Conservation (phyloP, 2,329 filamentous ascomycete genomes). For the Arachnomyces sp. region DNA sequence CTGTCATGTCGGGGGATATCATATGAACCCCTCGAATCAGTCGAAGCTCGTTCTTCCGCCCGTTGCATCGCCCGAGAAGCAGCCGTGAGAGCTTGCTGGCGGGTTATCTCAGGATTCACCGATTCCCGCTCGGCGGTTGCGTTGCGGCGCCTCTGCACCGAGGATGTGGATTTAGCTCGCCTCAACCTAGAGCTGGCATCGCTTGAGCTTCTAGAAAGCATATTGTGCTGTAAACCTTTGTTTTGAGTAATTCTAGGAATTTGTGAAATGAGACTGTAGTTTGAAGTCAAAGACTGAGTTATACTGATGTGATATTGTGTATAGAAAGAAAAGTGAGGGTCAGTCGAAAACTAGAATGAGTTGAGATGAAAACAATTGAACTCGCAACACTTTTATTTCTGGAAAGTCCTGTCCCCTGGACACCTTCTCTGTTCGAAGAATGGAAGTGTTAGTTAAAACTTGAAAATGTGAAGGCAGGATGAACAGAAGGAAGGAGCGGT, state of each 20-base stretch:
- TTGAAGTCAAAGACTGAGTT: no score
- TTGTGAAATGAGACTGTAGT: no score
- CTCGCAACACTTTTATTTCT: no score
- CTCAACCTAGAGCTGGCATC: slow-evolving; percentile 25
- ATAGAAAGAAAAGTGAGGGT: no score
- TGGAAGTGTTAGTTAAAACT: no score
- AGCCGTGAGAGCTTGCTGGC: slow-evolving; percentile 32
- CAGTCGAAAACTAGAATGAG: no score
- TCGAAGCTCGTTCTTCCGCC: slow-evolving; percentile 18
- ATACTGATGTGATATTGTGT: no score
- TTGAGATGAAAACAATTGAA: no score
- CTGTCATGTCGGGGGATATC: background rate
- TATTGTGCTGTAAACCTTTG: slow-evolving; percentile 10
- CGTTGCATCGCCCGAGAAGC: slow-evolving; percentile 37
- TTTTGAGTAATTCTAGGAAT: no score
- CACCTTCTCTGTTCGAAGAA: no score
- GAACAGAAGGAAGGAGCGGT: background rate
- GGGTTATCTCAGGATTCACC: slow-evolving; percentile 24
- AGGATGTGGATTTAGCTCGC: slow-evolving; percentile 33
- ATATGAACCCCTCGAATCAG: slow-evolving; percentile 1
- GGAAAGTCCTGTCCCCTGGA: no score
- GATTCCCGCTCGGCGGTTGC: slow-evolving; percentile 16
- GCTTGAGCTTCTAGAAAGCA: slow-evolving; percentile 22
- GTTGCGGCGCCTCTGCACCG: slow-evolving; percentile 25
- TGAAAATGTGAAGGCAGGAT: background rate